Conservation (phyloP, 2,329 filamentous ascomycete species). For the Xylariaceae sp. region DNA sequence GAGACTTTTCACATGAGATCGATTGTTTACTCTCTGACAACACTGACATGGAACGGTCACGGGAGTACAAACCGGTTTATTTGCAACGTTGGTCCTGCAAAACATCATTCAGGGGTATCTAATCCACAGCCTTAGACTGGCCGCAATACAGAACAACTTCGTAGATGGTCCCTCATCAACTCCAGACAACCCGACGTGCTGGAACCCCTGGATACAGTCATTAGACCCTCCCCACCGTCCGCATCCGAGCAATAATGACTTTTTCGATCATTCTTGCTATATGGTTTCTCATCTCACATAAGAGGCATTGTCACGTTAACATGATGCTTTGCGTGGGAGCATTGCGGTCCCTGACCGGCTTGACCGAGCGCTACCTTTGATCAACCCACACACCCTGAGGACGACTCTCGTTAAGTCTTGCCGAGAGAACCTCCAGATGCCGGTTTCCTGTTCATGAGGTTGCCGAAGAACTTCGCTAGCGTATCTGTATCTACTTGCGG, state of each 20-base stretch:
- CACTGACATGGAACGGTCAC: too few relatives aligned
- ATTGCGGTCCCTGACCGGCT: background rate
- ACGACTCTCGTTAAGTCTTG: conserved; percentile 19
- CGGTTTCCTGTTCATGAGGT: conserved; percentile 52
- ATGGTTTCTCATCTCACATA: background rate
- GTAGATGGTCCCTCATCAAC: conserved; percentile 13
- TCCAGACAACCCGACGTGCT: conserved; percentile 11
- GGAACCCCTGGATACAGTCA: conserved; percentile 5
- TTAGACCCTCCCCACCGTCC: conserved; percentile 1
- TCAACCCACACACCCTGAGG: background rate
- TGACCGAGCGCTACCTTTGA: background rate
- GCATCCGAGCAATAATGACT: background rate
- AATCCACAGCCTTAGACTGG: conserved; percentile 26
- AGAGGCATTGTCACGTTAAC: background rate
- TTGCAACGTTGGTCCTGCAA: conserved; percentile 3
- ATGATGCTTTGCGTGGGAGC: background rate
- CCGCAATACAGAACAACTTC: conserved; percentile 22
- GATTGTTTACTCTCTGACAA: too few relatives aligned
- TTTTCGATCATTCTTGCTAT: background rate
- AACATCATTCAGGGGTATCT: conserved; percentile 26
- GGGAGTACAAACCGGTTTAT: background rate
- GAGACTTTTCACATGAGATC: background rate
- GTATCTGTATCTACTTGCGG: conserved; percentile 51
- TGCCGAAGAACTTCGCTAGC: conserved; percentile 55
- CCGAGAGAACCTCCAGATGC: conserved; percentile 22